phyloP scores from a whole-genome alignment of 1,139 yeast species.

The Schizosaccharomyces versatilis region DNA sequence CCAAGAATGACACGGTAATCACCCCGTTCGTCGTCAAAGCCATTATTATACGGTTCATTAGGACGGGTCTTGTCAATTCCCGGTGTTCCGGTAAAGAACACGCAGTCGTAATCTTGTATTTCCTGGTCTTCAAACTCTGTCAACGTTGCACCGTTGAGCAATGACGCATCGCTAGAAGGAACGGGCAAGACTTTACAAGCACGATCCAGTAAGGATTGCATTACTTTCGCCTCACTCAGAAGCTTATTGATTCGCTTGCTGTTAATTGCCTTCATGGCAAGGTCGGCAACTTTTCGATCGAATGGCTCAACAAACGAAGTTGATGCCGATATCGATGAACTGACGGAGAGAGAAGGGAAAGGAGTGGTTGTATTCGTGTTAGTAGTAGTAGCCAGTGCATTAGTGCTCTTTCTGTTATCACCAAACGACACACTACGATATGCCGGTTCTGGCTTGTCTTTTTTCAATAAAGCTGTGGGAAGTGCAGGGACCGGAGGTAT shows the following conservation, averaged over 20 bases:
- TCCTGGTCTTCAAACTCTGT: constrained; percentile 35
- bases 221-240: not conserved
- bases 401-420: too few species aligned
- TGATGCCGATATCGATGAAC: not conserved
- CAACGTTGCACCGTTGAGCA: constrained; percentile 12
- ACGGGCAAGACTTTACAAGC: not conserved
- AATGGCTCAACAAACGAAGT: not conserved
- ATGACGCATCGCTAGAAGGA: not conserved
- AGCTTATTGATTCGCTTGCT: not conserved
- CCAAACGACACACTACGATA: too few species aligned
- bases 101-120: constrained; percentile 22
- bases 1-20: constrained; percentile 35
- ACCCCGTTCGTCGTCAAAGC: constrained; percentile 50
- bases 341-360: too few species aligned
- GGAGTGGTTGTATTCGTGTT: too few species aligned
- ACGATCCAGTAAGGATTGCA: not conserved
- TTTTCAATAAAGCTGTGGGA: too few species aligned
- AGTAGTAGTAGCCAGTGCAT: too few species aligned
- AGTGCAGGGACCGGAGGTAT: too few species aligned
- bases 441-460: too few species aligned
- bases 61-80: constrained; percentile 18
- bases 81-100: constrained; percentile 23
- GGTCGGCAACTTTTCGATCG: not conserved
- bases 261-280: constrained; percentile 1
- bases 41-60: constrained; percentile 27